Percentiles rank a stretch among this genome's conserved stretches.
Evolutionary conservation across 129 eudicot genomes (phyloP).

Genomic region (Centella asiatica): DNA sequence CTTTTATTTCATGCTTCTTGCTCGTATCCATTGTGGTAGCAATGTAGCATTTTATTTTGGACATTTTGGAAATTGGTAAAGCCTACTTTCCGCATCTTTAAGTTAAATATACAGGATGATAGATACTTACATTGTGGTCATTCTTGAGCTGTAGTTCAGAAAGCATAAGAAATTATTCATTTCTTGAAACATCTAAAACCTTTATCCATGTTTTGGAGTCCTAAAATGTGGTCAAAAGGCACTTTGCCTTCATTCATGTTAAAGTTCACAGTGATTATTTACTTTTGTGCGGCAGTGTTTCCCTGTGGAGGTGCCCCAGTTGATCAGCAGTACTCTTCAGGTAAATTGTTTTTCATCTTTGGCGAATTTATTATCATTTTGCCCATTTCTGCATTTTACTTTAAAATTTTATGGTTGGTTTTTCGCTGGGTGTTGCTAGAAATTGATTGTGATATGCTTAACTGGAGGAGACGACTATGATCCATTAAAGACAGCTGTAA

Average conservation of each 20-base stretch:
- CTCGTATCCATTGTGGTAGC: too few relatives aligned
- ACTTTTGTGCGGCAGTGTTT: constrained; percentile 50
- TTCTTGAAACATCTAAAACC: too few relatives aligned
- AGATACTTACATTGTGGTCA: too few relatives aligned
- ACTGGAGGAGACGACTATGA: constrained; percentile 72
- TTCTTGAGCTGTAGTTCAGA: too few relatives aligned
- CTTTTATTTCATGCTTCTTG: not conserved
- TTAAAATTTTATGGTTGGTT: constrained; percentile 17
- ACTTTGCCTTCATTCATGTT: not conserved
- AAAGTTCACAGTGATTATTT: not conserved
- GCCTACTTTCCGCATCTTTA: too few relatives aligned
- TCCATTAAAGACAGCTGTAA: constrained; percentile 78
- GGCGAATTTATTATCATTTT: constrained; percentile 14
- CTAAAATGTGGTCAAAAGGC: not conserved
- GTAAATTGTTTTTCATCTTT: constrained; percentile 26
- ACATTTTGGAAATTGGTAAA: too few relatives aligned
- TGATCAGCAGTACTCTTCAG: constrained; percentile 82
- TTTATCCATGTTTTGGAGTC: not conserved
- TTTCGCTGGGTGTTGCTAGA: constrained; percentile 37
- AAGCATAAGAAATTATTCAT: too few relatives aligned
- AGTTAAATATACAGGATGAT: too few relatives aligned
- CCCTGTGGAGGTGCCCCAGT: constrained; percentile 80
- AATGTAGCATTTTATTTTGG: too few relatives aligned
- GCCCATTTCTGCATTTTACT: not conserved
- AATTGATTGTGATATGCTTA: constrained; percentile 73